Conservation (phyloP, 176 grass and related monocot species). For the Musa itinerans region DNA sequence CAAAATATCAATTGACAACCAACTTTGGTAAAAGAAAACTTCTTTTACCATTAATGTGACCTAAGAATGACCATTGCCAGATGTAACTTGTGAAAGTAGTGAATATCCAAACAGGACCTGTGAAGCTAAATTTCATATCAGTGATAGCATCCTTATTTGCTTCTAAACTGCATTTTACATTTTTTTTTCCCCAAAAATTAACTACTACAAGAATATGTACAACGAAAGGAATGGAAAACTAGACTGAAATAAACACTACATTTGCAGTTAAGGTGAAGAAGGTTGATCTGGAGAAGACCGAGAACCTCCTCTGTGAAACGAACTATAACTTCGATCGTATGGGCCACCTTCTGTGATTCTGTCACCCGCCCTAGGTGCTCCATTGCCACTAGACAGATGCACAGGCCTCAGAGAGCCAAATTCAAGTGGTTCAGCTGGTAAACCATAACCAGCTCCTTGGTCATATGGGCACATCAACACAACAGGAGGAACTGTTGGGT, state of each 20-base stretch:
- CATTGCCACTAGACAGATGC: constrained; percentile 29
- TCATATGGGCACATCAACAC: constrained; percentile 50
- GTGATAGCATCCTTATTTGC: not conserved
- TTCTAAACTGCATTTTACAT: constrained; percentile 9
- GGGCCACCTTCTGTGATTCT: constrained; percentile 34
- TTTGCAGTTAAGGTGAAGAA: constrained; percentile 47
- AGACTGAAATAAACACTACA: constrained; percentile 26
- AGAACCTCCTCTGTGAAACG: constrained; percentile 39
- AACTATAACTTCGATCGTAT: constrained; percentile 41
- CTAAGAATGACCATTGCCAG: too few relatives aligned
- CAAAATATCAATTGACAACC: too few relatives aligned
- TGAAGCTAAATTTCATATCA: not conserved
- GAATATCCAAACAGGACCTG: too few relatives aligned
- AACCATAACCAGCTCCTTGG: constrained; percentile 28
- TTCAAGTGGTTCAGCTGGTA: constrained; percentile 46
- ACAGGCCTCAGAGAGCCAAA: constrained; percentile 61
- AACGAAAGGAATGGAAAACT: not conserved
- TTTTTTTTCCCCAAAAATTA: not conserved
- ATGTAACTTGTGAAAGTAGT: too few relatives aligned
- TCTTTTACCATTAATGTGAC: too few relatives aligned
- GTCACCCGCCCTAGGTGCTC: constrained; percentile 15
- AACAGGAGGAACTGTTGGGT: constrained; percentile 27
- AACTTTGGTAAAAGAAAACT: too few relatives aligned
- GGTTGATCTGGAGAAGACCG: constrained; percentile 68
- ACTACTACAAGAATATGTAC: constrained; percentile 13